Evolutionary conservation across 306 rosid genomes (phyloP).

Genomic region (Amphicarpaea edgeworthii): DNA sequence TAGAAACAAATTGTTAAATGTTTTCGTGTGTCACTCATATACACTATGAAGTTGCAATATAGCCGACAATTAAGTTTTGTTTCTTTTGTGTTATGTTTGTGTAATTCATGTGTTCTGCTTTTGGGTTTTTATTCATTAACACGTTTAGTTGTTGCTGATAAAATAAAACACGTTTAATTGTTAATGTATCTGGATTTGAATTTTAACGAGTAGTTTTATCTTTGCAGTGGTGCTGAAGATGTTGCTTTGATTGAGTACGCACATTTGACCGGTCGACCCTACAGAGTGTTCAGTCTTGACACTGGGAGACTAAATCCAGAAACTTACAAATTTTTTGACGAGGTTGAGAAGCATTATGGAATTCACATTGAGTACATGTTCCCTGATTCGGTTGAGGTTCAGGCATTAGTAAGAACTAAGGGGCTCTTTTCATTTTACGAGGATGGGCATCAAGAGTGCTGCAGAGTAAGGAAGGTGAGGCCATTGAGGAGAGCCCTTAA

Average conservation of each 20-base stretch:
- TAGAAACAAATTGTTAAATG: neutral
- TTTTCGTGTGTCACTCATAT: neutral
- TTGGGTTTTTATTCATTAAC: neutral
- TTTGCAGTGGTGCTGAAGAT: constrained; percentile 97
- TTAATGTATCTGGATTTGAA: constrained; percentile 31
- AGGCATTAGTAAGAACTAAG: constrained; percentile 86
- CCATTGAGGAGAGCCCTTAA: constrained; percentile 92
- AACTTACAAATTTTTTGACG: constrained; percentile 78
- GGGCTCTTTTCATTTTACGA: constrained; percentile 96
- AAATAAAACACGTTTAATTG: neutral
- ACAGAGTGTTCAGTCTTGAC: constrained; percentile 90
- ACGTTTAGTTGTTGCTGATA: neutral
- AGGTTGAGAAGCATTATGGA: constrained; percentile 86
- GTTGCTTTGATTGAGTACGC: constrained; percentile 96
- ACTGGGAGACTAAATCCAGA: constrained; percentile 96
- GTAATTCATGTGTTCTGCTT: neutral
- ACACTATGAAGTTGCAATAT: neutral
- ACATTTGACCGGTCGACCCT: constrained; percentile 90
- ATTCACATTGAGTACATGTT: constrained; percentile 95
- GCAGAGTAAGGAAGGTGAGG: constrained; percentile 94
- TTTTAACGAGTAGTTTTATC: constrained; percentile 33
- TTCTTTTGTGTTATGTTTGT: neutral
- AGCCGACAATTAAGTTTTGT: neutral
- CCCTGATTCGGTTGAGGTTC: constrained; percentile 98
- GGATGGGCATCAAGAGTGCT: constrained; percentile 99